Evolutionary conservation across 78 protist species (phyloP).

Genomic region (Tieghemostelium lacteum): DNA sequence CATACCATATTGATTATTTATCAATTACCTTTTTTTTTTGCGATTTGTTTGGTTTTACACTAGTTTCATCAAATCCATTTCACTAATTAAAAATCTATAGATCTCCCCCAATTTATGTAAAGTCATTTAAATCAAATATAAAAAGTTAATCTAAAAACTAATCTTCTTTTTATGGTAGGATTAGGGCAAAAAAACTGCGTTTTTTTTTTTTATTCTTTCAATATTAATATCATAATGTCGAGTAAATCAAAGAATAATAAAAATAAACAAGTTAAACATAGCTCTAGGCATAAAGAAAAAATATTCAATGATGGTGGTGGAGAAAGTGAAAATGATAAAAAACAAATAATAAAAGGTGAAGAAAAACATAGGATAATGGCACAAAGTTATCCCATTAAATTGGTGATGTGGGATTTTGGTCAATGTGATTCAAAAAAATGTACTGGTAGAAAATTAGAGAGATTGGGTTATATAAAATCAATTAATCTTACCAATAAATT

Average conservation of each 20-base stretch:
- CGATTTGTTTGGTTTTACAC: slow-evolving; percentile 1
- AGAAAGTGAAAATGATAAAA: background rate
- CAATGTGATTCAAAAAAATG: slow-evolving; percentile 95
- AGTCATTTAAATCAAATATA: too few relatives aligned
- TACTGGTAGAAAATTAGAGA: slow-evolving; percentile 91
- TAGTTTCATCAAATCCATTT: background rate
- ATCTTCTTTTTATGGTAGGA: too few relatives aligned
- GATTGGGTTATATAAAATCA: slow-evolving; percentile 76
- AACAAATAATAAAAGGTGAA: slow-evolving; percentile 66
- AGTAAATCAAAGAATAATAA: slow-evolving; percentile 12
- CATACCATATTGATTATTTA: background rate
- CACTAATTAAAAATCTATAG: background rate
- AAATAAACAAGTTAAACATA: slow-evolving; percentile 7
- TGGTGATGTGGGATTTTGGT: slow-evolving; percentile 85
- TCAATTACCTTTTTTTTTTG: background rate
- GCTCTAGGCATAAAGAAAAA: slow-evolving; percentile 57
- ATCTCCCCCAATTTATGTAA: background rate
- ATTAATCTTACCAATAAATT: slow-evolving; percentile 62
- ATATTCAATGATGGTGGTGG: slow-evolving; percentile 19
- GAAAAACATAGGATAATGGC: slow-evolving; percentile 60
- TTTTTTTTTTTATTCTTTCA: too few relatives aligned
- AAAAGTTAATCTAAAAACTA: too few relatives aligned
- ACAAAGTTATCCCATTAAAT: slow-evolving; percentile 35
- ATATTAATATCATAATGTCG: too few relatives aligned
- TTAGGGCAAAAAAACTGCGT: background rate